Evolutionary conservation across 1,139 yeast species (phyloP), one percentile per base, ranked within the genome.

Genomic region (Blastobotrys indianensis): DNA sequence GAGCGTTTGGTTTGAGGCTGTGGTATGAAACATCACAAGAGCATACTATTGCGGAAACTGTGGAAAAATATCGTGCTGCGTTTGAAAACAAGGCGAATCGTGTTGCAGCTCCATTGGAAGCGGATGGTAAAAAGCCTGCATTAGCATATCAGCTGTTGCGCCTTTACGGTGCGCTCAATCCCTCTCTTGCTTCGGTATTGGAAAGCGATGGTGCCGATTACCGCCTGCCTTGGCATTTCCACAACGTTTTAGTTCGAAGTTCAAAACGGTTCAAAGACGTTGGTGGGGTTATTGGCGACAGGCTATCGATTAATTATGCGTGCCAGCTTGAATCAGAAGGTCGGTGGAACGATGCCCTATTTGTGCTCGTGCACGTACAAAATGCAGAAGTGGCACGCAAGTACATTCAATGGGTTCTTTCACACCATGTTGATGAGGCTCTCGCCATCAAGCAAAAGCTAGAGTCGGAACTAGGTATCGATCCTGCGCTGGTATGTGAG

Each of bases 281-380:
- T n/a, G 51, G 47, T 10, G 51, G 53, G 6, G 41, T 29, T 37
- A 42, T 7, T 40, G 72, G 76, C 15, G 82, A 84, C 57, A 57
- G 63, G 3, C 57, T 81, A 28, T 70, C 80, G 5, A 51, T 68
- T 7, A 55, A 65, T 8, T 79, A 81, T 60, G 83, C 84, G 4
- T 67, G 73, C 37, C 76, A 79, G 50, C 68, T 85, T 37, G 73
- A 70, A 45, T 54, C 66, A 9, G 57, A 62, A n/a, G 76, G 75
- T 0, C 62, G 75, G 45, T 74, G 78, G 75, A 70, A 72, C 50
- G 85, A 83, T 55, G 75, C 92, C 0, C 52, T 84, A 2, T 83
- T 75, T 59, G 80, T 83, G 1, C 68, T 75, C 42, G 68, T 81
- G 11, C 84, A 80, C 57, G 59, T 82, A 25, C 54, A 59, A 1